Percentiles rank a stretch among this genome's conserved stretches.
Conservation (phyloP, 2,329 filamentous ascomycete species). For the Xylariales sp. region DNA sequence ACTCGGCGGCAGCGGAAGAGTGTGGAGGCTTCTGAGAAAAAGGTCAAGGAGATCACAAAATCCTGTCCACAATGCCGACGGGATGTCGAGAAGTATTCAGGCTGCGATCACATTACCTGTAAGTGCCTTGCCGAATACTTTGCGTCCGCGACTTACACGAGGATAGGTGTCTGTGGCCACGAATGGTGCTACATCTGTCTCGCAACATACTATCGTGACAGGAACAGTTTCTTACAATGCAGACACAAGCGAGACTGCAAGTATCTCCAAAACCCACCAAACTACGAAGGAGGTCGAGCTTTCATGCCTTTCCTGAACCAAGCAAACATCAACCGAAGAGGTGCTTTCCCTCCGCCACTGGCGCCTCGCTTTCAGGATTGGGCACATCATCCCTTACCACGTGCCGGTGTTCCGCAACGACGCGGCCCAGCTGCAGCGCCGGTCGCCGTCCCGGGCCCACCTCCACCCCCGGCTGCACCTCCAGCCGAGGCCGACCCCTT, state of each 20-base stretch:
- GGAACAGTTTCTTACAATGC: slow-evolving; percentile 25
- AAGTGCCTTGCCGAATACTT: slow-evolving; percentile 13
- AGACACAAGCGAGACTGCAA: slow-evolving; percentile 25
- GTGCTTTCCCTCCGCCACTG: not conserved
- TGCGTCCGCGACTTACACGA: not conserved
- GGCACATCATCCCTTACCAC: not conserved
- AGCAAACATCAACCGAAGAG: not conserved
- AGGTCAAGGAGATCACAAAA: slow-evolving; percentile 27
- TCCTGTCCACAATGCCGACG: slow-evolving; percentile 32
- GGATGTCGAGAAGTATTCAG: slow-evolving; percentile 29
- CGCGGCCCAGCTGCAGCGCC: too few species aligned
- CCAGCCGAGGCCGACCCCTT: not conserved
- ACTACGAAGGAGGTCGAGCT: slow-evolving; percentile 20
- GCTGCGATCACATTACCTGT: slow-evolving; percentile 39
- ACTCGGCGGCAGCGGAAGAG: slow-evolving; percentile 22
- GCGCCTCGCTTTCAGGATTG: not conserved
- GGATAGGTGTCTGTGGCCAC: slow-evolving; percentile 29
- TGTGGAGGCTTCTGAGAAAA: slow-evolving; percentile 29
- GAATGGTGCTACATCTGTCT: slow-evolving; percentile 37
- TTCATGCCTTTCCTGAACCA: slow-evolving; percentile 14
- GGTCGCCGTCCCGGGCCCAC: too few species aligned
- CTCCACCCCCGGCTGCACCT: not conserved
- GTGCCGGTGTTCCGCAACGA: not conserved
- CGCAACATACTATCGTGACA: slow-evolving; percentile 22
- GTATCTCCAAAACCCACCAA: slow-evolving; percentile 19